These are phyloP conservation scores for Colletotrichum somersetense DNA, from an alignment of 2,329 filamentous ascomycete genomes.

Conservation along the genomic window DNA sequence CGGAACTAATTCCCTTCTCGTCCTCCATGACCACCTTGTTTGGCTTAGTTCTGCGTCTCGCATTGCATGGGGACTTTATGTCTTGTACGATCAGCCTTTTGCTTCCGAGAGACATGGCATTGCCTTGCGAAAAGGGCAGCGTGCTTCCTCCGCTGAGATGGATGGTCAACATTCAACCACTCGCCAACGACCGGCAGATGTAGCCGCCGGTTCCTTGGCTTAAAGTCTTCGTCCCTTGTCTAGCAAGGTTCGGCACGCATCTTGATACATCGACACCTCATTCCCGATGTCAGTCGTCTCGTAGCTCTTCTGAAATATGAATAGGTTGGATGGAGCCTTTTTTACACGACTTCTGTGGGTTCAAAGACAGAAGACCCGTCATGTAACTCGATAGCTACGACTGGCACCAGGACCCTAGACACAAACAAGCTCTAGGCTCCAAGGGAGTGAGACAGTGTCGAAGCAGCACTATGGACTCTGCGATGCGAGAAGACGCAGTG, in stretches of 20 bases:
- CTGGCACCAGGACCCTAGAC: background rate
- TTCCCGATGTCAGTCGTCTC: no score
- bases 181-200: background rate
- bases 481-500: background rate
- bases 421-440: background rate
- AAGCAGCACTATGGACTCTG: background rate
- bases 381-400: background rate
- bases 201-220: no score
- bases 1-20: background rate
- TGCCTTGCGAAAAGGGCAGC: background rate
- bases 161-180: background rate
- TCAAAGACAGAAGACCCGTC: no score
- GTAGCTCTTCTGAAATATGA: no score
- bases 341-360: no score
- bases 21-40: background rate
- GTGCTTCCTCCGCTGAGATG: background rate
- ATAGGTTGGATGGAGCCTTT: no score
- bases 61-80: background rate
- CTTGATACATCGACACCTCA: no score
- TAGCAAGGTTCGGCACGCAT: no score
- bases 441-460: conserved; percentile 13
- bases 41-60: background rate
- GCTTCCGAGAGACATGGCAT: background rate
- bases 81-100: background rate
- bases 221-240: no score